Percentiles rank a stretch among this genome's conserved stretches.
Conservation (phyloP, 2,329 filamentous ascomycete species). For the Leptographium galeiforme region DNA sequence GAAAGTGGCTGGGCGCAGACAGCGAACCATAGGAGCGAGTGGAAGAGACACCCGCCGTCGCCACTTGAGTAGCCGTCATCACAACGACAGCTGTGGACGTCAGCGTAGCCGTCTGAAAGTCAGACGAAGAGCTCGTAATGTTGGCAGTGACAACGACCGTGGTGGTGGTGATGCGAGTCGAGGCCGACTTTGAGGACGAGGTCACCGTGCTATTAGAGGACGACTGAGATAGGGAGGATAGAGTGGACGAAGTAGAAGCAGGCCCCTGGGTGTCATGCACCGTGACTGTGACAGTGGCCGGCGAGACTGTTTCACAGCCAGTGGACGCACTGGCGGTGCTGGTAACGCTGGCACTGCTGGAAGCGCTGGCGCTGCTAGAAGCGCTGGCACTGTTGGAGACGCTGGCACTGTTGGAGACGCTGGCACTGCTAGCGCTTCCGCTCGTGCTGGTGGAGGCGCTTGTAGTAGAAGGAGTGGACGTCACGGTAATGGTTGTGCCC, state of each 20-base stretch:
- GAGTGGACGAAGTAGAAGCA: background rate
- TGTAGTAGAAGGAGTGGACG: background rate
- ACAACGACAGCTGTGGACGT: constrained; percentile 2
- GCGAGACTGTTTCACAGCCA: background rate
- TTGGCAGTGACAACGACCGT: constrained; percentile 7
- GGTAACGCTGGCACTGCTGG: too few species aligned
- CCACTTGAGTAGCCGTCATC: background rate
- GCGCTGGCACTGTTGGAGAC: too few species aligned
- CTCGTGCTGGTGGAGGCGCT: background rate
- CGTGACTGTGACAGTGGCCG: background rate
- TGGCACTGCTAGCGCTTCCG: background rate
- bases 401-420: too few species aligned
- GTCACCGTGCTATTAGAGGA: background rate
- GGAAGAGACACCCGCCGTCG: constrained; percentile 1
- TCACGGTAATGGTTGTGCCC: constrained; percentile 7
- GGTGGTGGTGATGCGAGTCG: constrained; percentile 5
- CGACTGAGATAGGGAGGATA: background rate
- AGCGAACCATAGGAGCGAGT: background rate
- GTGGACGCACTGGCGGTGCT: background rate
- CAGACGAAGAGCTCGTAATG: background rate
- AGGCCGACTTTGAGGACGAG: background rate
- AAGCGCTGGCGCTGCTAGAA: too few species aligned
- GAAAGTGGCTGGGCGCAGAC: constrained; percentile 1
- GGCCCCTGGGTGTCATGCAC: background rate
- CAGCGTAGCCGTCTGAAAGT: background rate